These are phyloP conservation scores for Nicotiana benthamiana DNA, from an alignment of 257 asterid genomes.

Conservation along the genomic window DNA sequence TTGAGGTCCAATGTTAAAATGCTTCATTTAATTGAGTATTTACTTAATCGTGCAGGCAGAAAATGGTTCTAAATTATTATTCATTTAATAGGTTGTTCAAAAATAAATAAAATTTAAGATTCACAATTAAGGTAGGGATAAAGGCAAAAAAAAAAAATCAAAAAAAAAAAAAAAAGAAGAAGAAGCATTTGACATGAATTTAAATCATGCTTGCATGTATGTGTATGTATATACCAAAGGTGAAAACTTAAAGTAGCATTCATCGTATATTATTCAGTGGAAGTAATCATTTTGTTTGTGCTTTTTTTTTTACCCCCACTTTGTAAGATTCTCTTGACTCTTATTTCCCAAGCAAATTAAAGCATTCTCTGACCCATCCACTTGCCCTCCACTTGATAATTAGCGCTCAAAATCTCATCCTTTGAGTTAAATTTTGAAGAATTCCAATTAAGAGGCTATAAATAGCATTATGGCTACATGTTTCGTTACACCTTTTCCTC, in stretches of 20 bases:
- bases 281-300: constrained; percentile 37
- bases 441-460: background rate
- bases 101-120: background rate
- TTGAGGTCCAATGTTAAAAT: background rate
- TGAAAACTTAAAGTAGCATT: constrained; percentile 11
- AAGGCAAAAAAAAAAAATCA: background rate
- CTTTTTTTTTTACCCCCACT: constrained; percentile 23
- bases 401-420: background rate
- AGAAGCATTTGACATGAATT: constrained; percentile 11
- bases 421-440: background rate
- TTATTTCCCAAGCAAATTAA: constrained; percentile 40
- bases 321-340: constrained; percentile 43
- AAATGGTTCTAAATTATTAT: background rate
- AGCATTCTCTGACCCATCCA: background rate
- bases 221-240: constrained; percentile 1
- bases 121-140: background rate
- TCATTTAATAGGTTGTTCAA: background rate
- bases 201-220: constrained; percentile 31
- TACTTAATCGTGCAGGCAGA: background rate
- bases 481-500: background rate
- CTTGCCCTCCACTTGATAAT: constrained; percentile 10
- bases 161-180: background rate
- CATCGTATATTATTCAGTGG: constrained; percentile 17
- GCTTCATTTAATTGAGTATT: background rate
- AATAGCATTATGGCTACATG: background rate